phyloP scores from a whole-genome alignment of 208 protist genomes.

The Crithidia sp. region DNA sequence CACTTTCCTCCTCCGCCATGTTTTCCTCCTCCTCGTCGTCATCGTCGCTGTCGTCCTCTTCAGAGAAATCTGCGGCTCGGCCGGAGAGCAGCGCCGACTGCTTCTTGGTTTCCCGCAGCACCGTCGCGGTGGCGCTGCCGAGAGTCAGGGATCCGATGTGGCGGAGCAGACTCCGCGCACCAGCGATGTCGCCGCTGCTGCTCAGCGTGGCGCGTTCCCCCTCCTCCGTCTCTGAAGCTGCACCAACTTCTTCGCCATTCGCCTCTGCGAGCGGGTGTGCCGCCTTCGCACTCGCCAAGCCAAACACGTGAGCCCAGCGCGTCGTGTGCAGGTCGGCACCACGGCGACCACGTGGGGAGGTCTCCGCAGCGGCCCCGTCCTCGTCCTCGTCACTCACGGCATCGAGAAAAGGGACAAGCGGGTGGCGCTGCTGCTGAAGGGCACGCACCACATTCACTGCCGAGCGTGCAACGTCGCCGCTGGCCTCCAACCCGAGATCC shows the following conservation, averaged over 20 bases:
- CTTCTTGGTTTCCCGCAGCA: slow-evolving; percentile 59
- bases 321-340: slow-evolving; percentile 16
- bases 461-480: not conserved
- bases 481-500: not conserved
- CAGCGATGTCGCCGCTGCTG: slow-evolving; percentile 24
- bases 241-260: not conserved
- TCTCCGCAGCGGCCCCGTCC: not conserved
- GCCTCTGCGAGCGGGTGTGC: not conserved
- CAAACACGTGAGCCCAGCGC: slow-evolving; percentile 28
- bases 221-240: not conserved
- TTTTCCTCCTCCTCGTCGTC: not conserved
- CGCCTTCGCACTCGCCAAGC: not conserved
- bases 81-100: slow-evolving; percentile 6
- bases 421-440: slow-evolving; percentile 25
- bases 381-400: slow-evolving; percentile 22
- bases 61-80: slow-evolving; percentile 14
- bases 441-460: slow-evolving; percentile 22
- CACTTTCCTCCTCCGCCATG: not conserved
- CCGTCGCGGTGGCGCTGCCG: slow-evolving; percentile 32
- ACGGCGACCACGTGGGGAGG: not conserved
- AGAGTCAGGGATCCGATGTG: slow-evolving; percentile 38
- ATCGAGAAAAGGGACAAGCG: slow-evolving; percentile 26
- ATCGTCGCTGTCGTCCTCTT: slow-evolving; percentile 20
- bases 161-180: slow-evolving; percentile 43
- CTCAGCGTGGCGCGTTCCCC: slow-evolving; percentile 28